Base-by-base conservation (phyloP, 768 basidiomycete species). In the Phylloporus sp. region DNA sequence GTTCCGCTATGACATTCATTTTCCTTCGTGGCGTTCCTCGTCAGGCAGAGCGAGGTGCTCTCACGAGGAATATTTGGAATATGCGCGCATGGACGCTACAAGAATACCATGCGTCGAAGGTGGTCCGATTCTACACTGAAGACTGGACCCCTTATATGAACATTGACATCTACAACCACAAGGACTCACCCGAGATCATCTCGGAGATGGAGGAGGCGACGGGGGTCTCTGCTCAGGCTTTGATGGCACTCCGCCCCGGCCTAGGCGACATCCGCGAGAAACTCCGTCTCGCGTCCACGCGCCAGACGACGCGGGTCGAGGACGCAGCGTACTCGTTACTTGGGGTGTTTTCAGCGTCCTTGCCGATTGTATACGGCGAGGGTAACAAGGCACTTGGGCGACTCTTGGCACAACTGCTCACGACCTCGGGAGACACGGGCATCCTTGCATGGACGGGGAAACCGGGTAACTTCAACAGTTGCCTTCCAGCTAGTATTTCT, bases 281-380 rank as follows among this genome's bases (percentile, higher is more conserved):
- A 35, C 36, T 58, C 16, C 44, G 45, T 35, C 39, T 59, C 1
- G 58, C 56, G 16, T 54, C 58, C 3, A 16, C 15, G 13, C 52
- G 52, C 15, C 15, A 49, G 6, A 54, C 52, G 7, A 59, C 46
- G 0, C 15, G 29, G 7, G 16, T 50, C 5, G 58, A 59, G 28
- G 58, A 59, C 28, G 47, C 47, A 5, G 49, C 57, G 3, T 58
- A 58, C 24, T 58, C 55, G 8, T 36, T 58, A 5, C 38, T 53
- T 0, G 49, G 51, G 12, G 49, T 59, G 27, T 58, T 59, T 13
- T 45, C 52, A 2, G 5, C 23, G 9, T 15, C 29, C 4, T 11
- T 52, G 22, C 47, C 49, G 1, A 15, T 46, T 6, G 45, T 55
- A n/a, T 59, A 58, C 39, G 58, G 58, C 0, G 58, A 58, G 1